phyloP scores from a whole-genome alignment of 1,284 basidiomycete species.

The Papiliotrema nemorosa region DNA sequence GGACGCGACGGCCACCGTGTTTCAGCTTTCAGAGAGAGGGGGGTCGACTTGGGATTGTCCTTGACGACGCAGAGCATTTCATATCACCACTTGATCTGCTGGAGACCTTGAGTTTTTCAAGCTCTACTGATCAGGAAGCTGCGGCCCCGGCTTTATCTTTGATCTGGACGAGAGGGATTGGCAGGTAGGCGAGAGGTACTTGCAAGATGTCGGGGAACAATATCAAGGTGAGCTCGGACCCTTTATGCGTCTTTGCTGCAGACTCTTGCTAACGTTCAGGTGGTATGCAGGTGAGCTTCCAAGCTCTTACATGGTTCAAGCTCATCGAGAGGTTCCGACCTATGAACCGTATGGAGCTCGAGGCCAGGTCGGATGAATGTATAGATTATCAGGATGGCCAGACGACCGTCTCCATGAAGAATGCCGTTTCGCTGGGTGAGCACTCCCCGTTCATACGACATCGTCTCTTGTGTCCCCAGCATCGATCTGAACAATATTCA shows the following conservation, averaged over 20 bases:
- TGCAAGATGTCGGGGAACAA: slow-evolving; percentile 49
- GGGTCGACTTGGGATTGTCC: too few relatives aligned
- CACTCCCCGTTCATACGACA: too few relatives aligned
- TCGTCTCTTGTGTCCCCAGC: too few relatives aligned
- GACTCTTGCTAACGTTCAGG: slow-evolving; percentile 50
- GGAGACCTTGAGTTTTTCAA: too few relatives aligned
- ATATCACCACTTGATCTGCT: too few relatives aligned
- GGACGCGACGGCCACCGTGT: too few relatives aligned
- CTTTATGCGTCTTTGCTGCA: background rate
- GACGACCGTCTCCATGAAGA: slow-evolving; percentile 71
- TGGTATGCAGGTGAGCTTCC: slow-evolving; percentile 77
- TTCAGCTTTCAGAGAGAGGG: too few relatives aligned
- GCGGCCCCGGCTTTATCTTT: too few relatives aligned
- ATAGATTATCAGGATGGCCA: slow-evolving; percentile 79
- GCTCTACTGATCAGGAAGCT: too few relatives aligned
- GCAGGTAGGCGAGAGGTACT: background rate
- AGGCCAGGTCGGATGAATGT: slow-evolving; percentile 86
- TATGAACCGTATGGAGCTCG: slow-evolving; percentile 83
- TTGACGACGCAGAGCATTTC: too few relatives aligned
- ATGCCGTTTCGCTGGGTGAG: slow-evolving; percentile 66
- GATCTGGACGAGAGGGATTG: background rate
- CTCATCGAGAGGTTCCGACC: slow-evolving; percentile 75
- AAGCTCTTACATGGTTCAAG: background rate
- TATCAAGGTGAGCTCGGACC: slow-evolving; percentile 48
- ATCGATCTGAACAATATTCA: background rate